Conservation (phyloP, 805 yeast species). For the Wickerhamomyces silvicola region DNA sequence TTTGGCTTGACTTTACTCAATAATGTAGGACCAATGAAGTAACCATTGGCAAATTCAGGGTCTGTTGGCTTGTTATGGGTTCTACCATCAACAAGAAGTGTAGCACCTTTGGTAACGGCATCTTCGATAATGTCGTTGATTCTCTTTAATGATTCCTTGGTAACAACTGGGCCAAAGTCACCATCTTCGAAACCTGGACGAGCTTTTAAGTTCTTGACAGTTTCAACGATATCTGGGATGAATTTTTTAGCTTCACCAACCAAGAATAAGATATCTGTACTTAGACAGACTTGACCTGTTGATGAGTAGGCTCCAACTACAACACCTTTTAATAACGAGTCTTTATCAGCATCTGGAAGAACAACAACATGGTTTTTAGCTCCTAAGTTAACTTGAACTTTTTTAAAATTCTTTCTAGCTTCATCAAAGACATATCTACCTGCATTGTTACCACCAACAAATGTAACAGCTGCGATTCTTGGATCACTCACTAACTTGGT, state of each 20-base stretch:
- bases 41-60: conserved; percentile 47
- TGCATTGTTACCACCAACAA: conserved; percentile 75
- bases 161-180: conserved; percentile 69
- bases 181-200: conserved; percentile 62
- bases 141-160: conserved; percentile 49
- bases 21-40: conserved; percentile 69
- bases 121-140: conserved; percentile 52
- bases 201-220: conserved; percentile 51
- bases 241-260: conserved; percentile 60
- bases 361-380: conserved; percentile 75
- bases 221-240: conserved; percentile 52
- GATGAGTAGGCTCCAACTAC: conserved; percentile 79
- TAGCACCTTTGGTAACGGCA: conserved; percentile 57
- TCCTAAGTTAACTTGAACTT: conserved; percentile 74
- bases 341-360: conserved; percentile 65
- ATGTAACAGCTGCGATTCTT: conserved; percentile 68
- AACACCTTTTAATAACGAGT: conserved; percentile 55
- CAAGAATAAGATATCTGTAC: conserved; percentile 64
- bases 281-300: conserved; percentile 83
- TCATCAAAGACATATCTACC: conserved; percentile 66
- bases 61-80: conserved; percentile 18
- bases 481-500: conserved; percentile 66
- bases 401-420: conserved; percentile 62
- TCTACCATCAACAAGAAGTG: conserved; percentile 59
- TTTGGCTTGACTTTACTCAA: conserved; percentile 57